Base-by-base conservation (phyloP, 1,284 basidiomycete genomes). In the Ustilago nuda region DNA sequence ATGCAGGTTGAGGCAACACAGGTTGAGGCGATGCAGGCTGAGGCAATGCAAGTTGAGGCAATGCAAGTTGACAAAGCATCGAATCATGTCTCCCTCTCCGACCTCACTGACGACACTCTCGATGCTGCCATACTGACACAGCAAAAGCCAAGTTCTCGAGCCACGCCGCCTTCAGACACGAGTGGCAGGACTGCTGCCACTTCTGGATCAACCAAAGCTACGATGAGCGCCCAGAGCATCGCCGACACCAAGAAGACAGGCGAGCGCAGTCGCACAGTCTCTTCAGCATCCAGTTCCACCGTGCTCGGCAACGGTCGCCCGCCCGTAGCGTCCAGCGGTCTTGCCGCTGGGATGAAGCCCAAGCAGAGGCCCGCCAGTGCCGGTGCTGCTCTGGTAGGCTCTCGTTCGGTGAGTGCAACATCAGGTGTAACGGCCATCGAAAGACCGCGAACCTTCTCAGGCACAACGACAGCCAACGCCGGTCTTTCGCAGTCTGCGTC, bases 281-380 rank as follows among this genome's bases (percentile, higher is more conserved):
- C 63, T 17, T 39, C 60, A 1, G 23, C 61, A 12, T 55, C 58
- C 13, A 45, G 54, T 8, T 55, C 61, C 13, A 57, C 54, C 19
- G 71, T 65, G 11, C 17, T 50, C 4, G 71, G 57, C 3, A 61
- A 68, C 12, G 66, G 66, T 11, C 60, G 67, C 30, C 59, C 62
- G 7, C 37, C 69, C 2, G 6, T 46, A 5, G 8, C 56, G 1
- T 35, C 59, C 11, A 30, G 59, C 12, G 61, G 75, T 3, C 66
- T 70, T 12, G 70, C 66, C 1, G 62, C 66, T 12, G 70, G 70
- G 9, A 70, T 73, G 69, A 72, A 70, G 61, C 75, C 66, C n/a
- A 73, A 61, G 59, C 70, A 69, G 48, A 69, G 75, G 36, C 74
- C 66, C 2, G 62, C 62, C 12, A 76, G 63, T 33, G 66, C 69